Percentiles rank a stretch among this genome's conserved stretches.
Conservation (phyloP, 2,329 filamentous ascomycete species). For the Chaetomiaceae sp. region DNA sequence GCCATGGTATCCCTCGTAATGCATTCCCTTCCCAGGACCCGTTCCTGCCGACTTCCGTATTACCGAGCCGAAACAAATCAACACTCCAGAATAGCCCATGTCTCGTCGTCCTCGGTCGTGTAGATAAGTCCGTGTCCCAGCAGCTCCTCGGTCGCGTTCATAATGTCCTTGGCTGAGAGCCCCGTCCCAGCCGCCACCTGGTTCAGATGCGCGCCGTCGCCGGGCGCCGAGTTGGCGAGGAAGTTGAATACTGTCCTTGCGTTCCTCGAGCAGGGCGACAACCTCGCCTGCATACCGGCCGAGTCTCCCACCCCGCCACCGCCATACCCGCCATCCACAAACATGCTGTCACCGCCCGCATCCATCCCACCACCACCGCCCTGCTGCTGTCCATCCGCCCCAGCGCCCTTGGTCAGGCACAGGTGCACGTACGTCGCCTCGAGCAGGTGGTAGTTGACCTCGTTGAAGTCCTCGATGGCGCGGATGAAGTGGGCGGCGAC, state of each 20-base stretch:
- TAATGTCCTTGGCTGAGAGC: slow-evolving; percentile 65
- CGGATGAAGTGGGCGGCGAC: slow-evolving; percentile 78
- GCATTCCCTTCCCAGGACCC: not conserved
- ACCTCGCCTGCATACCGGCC: slow-evolving; percentile 31
- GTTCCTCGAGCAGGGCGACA: slow-evolving; percentile 46
- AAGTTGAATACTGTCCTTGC: slow-evolving; percentile 69
- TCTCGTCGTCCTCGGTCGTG: slow-evolving; percentile 88
- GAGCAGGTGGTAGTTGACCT: slow-evolving; percentile 87
- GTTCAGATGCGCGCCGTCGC: slow-evolving; percentile 80
- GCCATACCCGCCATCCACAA: slow-evolving; percentile 44
- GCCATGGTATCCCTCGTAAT: slow-evolving; percentile 16
- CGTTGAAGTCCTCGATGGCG: slow-evolving; percentile 78
- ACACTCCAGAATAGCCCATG: slow-evolving; percentile 79
- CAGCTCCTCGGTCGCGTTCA: slow-evolving; percentile 77
- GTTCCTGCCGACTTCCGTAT: not conserved
- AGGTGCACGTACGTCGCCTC: slow-evolving; percentile 88
- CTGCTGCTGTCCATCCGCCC: slow-evolving; percentile 26
- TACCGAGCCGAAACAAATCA: slow-evolving; percentile 27
- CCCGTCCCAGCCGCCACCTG: slow-evolving; percentile 64
- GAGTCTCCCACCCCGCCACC: slow-evolving; percentile 35
- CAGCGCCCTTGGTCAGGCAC: slow-evolving; percentile 69
- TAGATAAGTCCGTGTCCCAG: slow-evolving; percentile 71
- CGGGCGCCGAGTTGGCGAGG: slow-evolving; percentile 57
- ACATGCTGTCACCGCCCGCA: slow-evolving; percentile 49
- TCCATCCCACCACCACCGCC: slow-evolving; percentile 28